A percentile compares a stretch with the other conserved stretches of the same genome.
Conservation (phyloP, 176 grass and related monocot genomes). For the Metroxylon sagu region DNA sequence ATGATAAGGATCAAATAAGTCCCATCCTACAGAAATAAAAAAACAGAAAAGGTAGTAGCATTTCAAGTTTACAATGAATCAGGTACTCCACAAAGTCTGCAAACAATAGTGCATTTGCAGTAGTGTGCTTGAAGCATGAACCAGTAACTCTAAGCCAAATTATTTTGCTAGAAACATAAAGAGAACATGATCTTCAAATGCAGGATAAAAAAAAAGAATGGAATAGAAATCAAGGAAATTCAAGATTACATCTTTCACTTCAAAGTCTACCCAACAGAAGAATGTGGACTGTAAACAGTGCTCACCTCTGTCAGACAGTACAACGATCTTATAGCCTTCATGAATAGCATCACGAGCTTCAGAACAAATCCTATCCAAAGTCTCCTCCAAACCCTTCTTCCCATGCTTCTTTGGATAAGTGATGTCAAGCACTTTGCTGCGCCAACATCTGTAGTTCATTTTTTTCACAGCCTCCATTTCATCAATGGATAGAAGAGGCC, state of each 20-base stretch:
- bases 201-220: no score
- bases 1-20: no score
- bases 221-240: no score
- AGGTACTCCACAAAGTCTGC: no score
- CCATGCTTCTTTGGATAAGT: constrained; percentile 78
- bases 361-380: constrained; percentile 77
- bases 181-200: not conserved
- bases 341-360: constrained; percentile 75
- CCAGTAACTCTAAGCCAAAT: no score
- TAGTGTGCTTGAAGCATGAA: no score
- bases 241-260: no score
- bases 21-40: no score
- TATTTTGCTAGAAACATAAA: no score
- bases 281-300: constrained; percentile 2
- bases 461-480: constrained; percentile 98
- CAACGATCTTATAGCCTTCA: constrained; percentile 74
- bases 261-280: not conserved
- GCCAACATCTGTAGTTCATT: constrained; percentile 90
- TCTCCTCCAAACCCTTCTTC: constrained; percentile 63
- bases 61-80: no score
- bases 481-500: constrained; percentile 71
- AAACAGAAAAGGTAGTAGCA: no score
- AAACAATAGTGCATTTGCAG: no score
- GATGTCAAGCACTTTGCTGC: constrained; percentile 77
- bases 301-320: constrained; percentile 97